Evolutionary conservation across 148 eudicot species (phyloP), one percentile per base, ranked within the genome.

Genomic region (Tetragonia tetragonoides): DNA sequence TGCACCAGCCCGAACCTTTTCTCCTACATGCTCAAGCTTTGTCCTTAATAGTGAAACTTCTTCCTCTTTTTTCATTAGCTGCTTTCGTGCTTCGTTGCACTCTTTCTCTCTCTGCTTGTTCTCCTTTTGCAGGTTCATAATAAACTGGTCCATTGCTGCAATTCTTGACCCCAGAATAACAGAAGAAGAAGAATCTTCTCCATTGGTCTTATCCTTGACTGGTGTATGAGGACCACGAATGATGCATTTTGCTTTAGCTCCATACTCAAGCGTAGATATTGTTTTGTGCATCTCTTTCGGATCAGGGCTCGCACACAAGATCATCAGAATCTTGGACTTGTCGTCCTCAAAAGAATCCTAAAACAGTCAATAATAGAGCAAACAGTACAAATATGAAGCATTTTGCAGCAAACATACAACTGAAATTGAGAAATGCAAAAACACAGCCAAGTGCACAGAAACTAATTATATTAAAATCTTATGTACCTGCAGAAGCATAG

Each of bases 271-370:
- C 16, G 99, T 96, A 7, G 92, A 85, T 28, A 96, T 89, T 10
- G 98, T 93, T 75, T 96, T 96, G 80, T 96, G 99, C 84, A 91
- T 81, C 81, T 96, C 99, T 82, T 88, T 96, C 10, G 95, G 95
- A 82, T 93, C 99, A 2, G 99, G 99, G 85, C 93, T 91, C 46
- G 97, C 93, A 73, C 99, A 96, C 71, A 96, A 64, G 71, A 96
- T 90, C 99, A 96, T 96, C 81, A 93, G 82, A 66, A 96, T 93
- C 84, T 96, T 96, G 3, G 98, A 96, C 80, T 91, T 91, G 61
- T 93, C 95, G 75, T 93, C 99, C 87, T 96, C 99, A 62, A 96
- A 96, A 11, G 99, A 96, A 79, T 96, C 99, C 98, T 92, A 6
- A 39, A 65, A 9, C 62, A 54, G n/a, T 17, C 69, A 70, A 41